Percentiles rank a stretch among this genome's conserved stretches.
These are phyloP conservation scores for Paxillus involutus DNA, from an alignment of 768 basidiomycete genomes.

Conservation along the genomic window DNA sequence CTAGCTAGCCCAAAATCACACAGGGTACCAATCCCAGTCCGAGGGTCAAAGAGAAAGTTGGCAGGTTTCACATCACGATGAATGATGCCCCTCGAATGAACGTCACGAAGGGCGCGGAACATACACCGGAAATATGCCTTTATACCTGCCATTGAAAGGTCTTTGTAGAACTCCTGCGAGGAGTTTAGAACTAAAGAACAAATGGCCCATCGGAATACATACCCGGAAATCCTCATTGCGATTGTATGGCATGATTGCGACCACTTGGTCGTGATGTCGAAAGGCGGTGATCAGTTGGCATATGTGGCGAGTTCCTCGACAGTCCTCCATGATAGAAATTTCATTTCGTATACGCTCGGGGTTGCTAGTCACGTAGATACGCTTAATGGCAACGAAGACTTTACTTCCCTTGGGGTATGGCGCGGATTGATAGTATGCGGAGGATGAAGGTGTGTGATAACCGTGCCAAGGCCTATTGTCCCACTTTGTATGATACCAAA, in stretches of 20 bases:
- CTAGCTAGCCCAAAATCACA: slow-evolving; percentile 97
- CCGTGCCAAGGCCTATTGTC: slow-evolving; percentile 76
- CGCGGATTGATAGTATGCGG: slow-evolving; percentile 62
- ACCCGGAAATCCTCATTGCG: slow-evolving; percentile 93
- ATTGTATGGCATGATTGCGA: slow-evolving; percentile 92
- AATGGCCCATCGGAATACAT: slow-evolving; percentile 31
- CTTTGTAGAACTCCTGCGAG: slow-evolving; percentile 72
- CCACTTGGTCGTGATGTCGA: slow-evolving; percentile 86
- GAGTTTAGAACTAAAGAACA: slow-evolving; percentile 5
- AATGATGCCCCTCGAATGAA: slow-evolving; percentile 83
- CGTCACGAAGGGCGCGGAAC: slow-evolving; percentile 86
- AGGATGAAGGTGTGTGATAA: slow-evolving; percentile 57
- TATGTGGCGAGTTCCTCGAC: slow-evolving; percentile 81
- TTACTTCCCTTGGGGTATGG: slow-evolving; percentile 43
- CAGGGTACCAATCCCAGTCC: slow-evolving; percentile 77
- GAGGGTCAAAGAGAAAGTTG: slow-evolving; percentile 92
- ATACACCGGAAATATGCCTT: slow-evolving; percentile 89
- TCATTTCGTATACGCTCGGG: slow-evolving; percentile 93
- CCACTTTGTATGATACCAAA: slow-evolving; percentile 72
- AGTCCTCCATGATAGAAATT: slow-evolving; percentile 83
- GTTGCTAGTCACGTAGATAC: slow-evolving; percentile 95
- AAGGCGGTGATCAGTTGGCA: slow-evolving; percentile 96
- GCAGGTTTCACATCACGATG: slow-evolving; percentile 98
- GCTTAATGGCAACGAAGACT: slow-evolving; percentile 90
- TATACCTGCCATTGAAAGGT: slow-evolving; percentile 71